Base-by-base conservation (phyloP, 2,329 filamentous ascomycete species). In the Chalaropsis ovoidea region DNA sequence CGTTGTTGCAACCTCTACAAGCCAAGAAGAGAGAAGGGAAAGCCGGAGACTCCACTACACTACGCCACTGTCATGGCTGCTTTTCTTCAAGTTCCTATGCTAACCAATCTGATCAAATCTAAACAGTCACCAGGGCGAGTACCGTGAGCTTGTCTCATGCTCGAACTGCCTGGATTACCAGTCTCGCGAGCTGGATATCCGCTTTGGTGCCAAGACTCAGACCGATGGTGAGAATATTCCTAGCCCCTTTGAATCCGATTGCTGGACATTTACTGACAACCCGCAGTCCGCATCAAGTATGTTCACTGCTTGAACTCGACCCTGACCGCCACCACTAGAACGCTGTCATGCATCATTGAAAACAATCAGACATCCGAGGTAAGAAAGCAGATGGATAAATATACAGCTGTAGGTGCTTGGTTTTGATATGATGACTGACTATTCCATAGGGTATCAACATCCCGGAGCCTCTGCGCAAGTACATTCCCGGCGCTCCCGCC, bases 111-210 rank as follows among this genome's bases (percentile, higher is more conserved):
- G 17, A 31, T 6, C 31, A 63, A 39, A 17, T 13, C 1, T 6
- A 13, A 49, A 62, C 24, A 65, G 64, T 43, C 63, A 65, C 81
- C 92, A 97, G 76, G 88, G 88, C 71, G 94, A 97, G 77, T 99
- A 97, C 82, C 97, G 97, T 79, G 94, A 97, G 78, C 84, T 99
- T 35, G 94, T 97, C 62, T 95, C 90, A 22, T 96, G 92, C 82
- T 95, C 90, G 68, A 99, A 99, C 79, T 99, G 94, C 80, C 95
- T 90, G 56, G 93, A 97, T 75, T 97, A 97, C 80, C 94, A 99
- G 80, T 91, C 90, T 27, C 84, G 94, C 66, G 92, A 91, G 70
- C 82, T 99, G 13, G 93, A 97, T 76, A 95, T 99, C 71, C 85
- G 94, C 67, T 96, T 87, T 72, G 93, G 94, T 61, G 81, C 85